Base-by-base conservation (phyloP, 768 basidiomycete species). In the Suillus lakei region DNA sequence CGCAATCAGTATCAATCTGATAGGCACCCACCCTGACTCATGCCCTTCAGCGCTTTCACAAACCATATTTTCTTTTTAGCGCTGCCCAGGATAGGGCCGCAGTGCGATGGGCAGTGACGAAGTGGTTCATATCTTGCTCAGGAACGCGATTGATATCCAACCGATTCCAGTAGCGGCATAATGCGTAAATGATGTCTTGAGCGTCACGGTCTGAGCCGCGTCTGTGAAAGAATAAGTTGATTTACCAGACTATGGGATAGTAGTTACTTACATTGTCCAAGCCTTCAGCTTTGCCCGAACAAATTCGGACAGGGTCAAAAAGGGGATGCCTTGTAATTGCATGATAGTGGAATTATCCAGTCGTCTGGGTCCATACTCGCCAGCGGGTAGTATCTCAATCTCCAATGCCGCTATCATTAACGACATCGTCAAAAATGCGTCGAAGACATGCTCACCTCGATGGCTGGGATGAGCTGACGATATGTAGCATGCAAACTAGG, bases 141-240 rank as follows among this genome's bases (percentile, higher is more conserved):
- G 89, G 88, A 65, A 95, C 89, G 69, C 93, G 91, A 74, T 95
- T 95, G 69, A 94, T 88, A 76, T 95, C 93, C 66, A 95, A 86
- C 62, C 85, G 83, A 73, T 90, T 91, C 92, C 93, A 94, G 72
- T 90, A 92, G 63, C 86, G 87, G 64, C 85, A 82, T 70, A 95
- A 80, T 44, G 87, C 83, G 73, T 87, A 93, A 50, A 82, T 74
- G 70, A 95, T 92, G 67, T 95, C 93, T 69, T 87, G 87, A 10
- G 92, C 92, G 71, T 95, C 93, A 63, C 84, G 80, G 64, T 92
- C 90, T 28, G 82, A 81, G 43, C 86, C 86, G 61, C 91, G 89
- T 73, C 92, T 93, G 77, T 65, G 62, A 50, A n/a, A 34, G 23
- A 21, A 55, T 38, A 26, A 67, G 65, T 65, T 41, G 60, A 63